phyloP scores from a whole-genome alignment of 2,329 filamentous ascomycete species.

The Monascus ruber region DNA sequence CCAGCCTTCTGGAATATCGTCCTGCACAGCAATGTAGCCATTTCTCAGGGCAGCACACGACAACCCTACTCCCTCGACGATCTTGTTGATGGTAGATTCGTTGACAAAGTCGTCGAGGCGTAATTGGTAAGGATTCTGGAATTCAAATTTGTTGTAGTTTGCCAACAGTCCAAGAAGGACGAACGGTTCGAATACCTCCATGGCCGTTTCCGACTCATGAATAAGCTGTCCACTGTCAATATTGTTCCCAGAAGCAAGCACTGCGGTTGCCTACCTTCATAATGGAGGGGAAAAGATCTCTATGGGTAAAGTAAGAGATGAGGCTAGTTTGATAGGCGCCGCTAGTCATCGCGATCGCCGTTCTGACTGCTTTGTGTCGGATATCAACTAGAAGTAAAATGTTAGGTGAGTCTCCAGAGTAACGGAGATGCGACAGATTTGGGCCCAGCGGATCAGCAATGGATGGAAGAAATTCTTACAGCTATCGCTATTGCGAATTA shows the following conservation, averaged over 20 bases:
- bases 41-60: conserved; percentile 58
- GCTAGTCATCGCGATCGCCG: conserved; percentile 71
- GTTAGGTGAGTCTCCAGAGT: neutral
- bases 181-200: conserved; percentile 61
- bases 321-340: conserved; percentile 95
- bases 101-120: conserved; percentile 94
- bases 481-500: conserved; percentile 63
- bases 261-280: conserved; percentile 61
- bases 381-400: conserved; percentile 48
- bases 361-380: conserved; percentile 67
- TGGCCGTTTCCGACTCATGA: conserved; percentile 60
- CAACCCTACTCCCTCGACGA: conserved; percentile 63
- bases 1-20: conserved; percentile 87
- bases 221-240: conserved; percentile 49
- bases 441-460: neutral
- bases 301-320: conserved; percentile 86
- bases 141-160: conserved; percentile 99
- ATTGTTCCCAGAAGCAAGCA: conserved; percentile 4
- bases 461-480: conserved; percentile 40
- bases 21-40: conserved; percentile 74
- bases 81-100: conserved; percentile 71
- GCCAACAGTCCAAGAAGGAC: conserved; percentile 74
- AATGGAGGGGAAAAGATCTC: conserved; percentile 83
- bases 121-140: conserved; percentile 89
- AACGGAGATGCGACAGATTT: neutral